These are phyloP conservation scores for Pilaira anomala DNA, from an alignment of 192 early-diverging fungal genomes.

Conservation along the genomic window DNA sequence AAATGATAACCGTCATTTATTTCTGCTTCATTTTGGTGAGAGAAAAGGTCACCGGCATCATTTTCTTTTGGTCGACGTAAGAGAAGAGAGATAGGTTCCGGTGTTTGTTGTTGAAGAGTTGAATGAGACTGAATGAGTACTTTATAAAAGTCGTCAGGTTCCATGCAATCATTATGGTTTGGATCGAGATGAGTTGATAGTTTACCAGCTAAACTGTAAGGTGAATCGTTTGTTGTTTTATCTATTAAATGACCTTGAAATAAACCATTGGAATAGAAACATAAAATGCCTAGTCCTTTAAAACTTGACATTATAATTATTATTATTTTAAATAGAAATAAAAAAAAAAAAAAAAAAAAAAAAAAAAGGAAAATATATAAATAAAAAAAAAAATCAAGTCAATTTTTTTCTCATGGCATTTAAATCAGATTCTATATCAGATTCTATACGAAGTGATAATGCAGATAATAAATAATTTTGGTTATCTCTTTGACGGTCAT, in stretches of 20 bases:
- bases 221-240: neutral
- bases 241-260: slow-evolving; percentile 12
- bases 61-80: slow-evolving; percentile 1
- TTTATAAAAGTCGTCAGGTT: slow-evolving; percentile 18
- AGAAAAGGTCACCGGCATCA: neutral
- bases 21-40: slow-evolving; percentile 8
- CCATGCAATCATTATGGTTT: slow-evolving; percentile 20
- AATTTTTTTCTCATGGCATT: neutral
- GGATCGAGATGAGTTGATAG: slow-evolving; percentile 9
- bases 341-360: neutral
- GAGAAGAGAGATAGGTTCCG: neutral
- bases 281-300: neutral
- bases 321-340: neutral
- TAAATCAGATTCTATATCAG: slow-evolving; percentile 3
- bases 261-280: neutral
- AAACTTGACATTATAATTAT: neutral
- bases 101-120: neutral
- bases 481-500: neutral
- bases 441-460: neutral
- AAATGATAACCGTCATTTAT: slow-evolving; percentile 1
- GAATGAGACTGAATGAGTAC: neutral
- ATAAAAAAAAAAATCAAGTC: too few species aligned
- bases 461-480: neutral
- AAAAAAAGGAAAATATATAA: neutral
- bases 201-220: slow-evolving; percentile 6